phyloP scores from a whole-genome alignment of 164 flowering plant species.

The Nymphaea colorata region DNA sequence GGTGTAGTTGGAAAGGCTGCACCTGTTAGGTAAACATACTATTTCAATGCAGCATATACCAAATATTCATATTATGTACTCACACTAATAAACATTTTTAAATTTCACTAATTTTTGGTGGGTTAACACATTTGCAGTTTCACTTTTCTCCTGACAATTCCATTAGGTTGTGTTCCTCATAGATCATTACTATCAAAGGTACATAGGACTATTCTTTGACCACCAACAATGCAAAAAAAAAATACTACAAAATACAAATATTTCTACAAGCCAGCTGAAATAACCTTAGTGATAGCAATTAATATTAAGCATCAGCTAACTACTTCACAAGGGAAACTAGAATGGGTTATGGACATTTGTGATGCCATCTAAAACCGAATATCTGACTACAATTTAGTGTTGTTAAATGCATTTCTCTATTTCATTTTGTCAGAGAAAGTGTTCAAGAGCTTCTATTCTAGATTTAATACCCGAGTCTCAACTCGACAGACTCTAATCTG shows the following conservation, averaged over 20 bases:
- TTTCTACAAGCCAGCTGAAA: neutral
- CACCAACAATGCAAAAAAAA: too few relatives aligned
- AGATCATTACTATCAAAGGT: neutral
- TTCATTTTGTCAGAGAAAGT: too few relatives aligned
- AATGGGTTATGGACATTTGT: too few relatives aligned
- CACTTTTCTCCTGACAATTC: neutral
- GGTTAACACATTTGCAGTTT: neutral
- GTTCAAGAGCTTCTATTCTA: too few relatives aligned
- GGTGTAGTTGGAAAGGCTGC: conserved; percentile 39
- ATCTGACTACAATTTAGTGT: neutral
- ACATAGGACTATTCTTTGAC: neutral
- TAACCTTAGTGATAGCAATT: neutral
- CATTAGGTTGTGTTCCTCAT: neutral
- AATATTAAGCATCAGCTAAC: neutral
- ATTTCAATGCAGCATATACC: neutral
- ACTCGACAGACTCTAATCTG: too few relatives aligned
- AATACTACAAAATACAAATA: neutral
- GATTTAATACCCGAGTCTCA: too few relatives aligned
- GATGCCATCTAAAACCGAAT: neutral
- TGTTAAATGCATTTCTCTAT: neutral
- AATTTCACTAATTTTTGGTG: neutral
- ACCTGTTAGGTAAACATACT: conserved; percentile 21
- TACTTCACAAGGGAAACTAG: too few relatives aligned
- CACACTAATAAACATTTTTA: neutral
- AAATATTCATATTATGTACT: neutral